A percentile compares a stretch with the other conserved stretches of the same genome.
These are phyloP conservation scores for Lactarius tabidus DNA, from an alignment of 768 basidiomycete species.

Conservation along the genomic window DNA sequence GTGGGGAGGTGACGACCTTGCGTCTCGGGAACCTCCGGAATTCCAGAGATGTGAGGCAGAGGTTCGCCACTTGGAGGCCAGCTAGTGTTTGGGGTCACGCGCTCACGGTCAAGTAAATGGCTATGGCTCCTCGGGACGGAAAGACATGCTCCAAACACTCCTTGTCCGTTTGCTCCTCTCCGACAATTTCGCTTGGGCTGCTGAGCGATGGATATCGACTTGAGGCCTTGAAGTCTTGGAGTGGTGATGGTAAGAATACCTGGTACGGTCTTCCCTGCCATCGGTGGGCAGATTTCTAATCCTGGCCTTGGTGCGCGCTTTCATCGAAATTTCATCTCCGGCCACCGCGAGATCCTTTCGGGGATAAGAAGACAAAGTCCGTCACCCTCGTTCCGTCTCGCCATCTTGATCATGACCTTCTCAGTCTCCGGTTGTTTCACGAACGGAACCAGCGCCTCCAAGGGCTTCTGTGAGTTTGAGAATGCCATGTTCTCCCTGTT, in stretches of 20 bases:
- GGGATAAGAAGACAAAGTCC: background rate
- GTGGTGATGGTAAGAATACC: background rate
- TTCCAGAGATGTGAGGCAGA: background rate
- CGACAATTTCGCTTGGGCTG: slow-evolving; percentile 11
- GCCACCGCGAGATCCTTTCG: background rate
- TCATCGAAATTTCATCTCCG: slow-evolving; percentile 20
- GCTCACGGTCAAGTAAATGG: background rate
- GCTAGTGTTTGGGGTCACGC: background rate
- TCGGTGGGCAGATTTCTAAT: slow-evolving; percentile 2
- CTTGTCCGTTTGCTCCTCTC: slow-evolving; percentile 30
- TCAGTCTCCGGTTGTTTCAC: slow-evolving; percentile 7
- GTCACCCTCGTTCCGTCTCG: background rate
- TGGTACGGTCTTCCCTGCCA: background rate
- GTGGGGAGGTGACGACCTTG: slow-evolving; percentile 40
- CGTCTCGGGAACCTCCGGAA: slow-evolving; percentile 32
- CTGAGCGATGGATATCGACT: background rate
- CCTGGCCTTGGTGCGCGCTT: background rate
- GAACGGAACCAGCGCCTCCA: background rate
- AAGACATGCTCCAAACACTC: slow-evolving; percentile 37
- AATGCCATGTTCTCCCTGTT: background rate
- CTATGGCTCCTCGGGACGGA: slow-evolving; percentile 28
- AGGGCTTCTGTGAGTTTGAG: slow-evolving; percentile 6
- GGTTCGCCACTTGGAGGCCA: background rate
- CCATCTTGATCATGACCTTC: background rate
- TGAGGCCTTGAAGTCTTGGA: background rate